These are phyloP conservation scores for Camellia sinensis DNA, from an alignment of 148 eudicot species.

Conservation along the genomic window DNA sequence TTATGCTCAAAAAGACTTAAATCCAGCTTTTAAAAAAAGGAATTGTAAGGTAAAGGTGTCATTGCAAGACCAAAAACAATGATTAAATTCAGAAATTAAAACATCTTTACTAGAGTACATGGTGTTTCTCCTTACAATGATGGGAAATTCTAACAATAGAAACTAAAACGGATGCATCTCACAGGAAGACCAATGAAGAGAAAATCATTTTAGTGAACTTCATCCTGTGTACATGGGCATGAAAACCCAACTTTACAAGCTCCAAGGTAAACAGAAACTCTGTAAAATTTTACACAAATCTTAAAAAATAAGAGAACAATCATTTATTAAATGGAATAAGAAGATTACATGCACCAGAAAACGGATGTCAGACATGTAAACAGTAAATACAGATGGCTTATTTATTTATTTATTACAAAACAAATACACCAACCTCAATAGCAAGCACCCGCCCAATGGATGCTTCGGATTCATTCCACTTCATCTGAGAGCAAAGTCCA, in stretches of 20 bases:
- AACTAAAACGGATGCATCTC: not conserved
- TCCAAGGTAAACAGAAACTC: not conserved
- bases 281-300: not conserved
- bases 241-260: not conserved
- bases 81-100: no score
- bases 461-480: conserved; percentile 99
- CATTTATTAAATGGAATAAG: not conserved
- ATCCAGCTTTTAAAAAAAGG: not conserved
- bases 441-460: conserved; percentile 97
- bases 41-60: not conserved
- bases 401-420: not conserved
- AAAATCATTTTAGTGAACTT: not conserved
- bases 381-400: not conserved
- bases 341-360: not conserved
- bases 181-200: not conserved
- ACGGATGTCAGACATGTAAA: not conserved
- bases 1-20: not conserved
- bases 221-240: not conserved
- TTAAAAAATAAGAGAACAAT: not conserved
- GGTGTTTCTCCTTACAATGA: not conserved
- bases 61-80: conserved; percentile 1
- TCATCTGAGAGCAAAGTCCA: conserved; percentile 94
- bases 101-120: not conserved
- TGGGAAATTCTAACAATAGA: not conserved
- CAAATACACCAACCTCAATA: conserved; percentile 63